Base-by-base conservation (phyloP, 306 rosid species). In the Trifolium pratense region DNA sequence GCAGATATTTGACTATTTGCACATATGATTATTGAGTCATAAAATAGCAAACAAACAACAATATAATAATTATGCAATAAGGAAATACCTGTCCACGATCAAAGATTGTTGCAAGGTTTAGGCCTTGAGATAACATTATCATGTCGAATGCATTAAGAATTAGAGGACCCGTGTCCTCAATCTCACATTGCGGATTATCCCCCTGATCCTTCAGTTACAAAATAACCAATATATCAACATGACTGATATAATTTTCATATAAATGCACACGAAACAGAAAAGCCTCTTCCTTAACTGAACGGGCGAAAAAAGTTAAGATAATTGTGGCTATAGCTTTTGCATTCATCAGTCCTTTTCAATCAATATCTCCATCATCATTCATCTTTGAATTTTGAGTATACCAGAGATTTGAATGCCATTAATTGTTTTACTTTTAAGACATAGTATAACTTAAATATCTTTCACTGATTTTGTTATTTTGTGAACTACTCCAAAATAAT, bases 101-200 rank as follows among this genome's bases (percentile, higher is more conserved):
- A 51, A 92, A 90, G 45, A 92, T 71, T 10, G 91, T 71, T 66
- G 92, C 88, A 12, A 92, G 96, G 84, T 92, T 92, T 69, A 92
- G 80, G 72, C 98, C 98, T 86, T 92, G 96, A 66, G 98, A 92
- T 75, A 90, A 76, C 82, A 88, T 84, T 75, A 92, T 88, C 77
- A 92, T 78, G 87, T 92, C 98, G 36, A 92, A 90, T 57, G 96
- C 98, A 86, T 90, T 88, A 55, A 90, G 94, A 78, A 82, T 77
- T 46, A 92, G 81, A 63, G 98, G 98, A 69, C 92, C 88, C 45
- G 63, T 75, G 68, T 87, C 84, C 74, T 81, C 92, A 51, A 77
- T 86, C 64, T 89, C 83, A 68, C 58, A 67, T 52, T 46, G 88
- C 63, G 82, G 92, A 12, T 60, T 71, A 60, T 59, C 67, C 75